Evolutionary conservation across 1,284 basidiomycete species (phyloP).

Genomic region (Xerocomus nothofagi): DNA sequence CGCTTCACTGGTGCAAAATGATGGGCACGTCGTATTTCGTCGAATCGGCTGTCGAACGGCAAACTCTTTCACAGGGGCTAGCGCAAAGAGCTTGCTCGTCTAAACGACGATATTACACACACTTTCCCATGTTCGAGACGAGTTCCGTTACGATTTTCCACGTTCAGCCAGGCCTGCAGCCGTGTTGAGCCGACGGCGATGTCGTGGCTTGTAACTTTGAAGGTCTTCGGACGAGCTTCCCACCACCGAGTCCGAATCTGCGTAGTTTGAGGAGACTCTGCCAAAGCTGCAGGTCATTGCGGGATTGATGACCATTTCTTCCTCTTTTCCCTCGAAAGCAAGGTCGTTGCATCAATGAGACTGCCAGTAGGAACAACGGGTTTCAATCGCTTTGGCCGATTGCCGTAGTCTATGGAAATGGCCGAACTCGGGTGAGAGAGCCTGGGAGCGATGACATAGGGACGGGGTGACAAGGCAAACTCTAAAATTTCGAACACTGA

Average conservation of each 20-base stretch:
- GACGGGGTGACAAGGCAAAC: conserved; percentile 16
- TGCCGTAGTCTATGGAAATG: conserved; percentile 9
- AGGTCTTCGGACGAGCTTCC: conserved; percentile 56
- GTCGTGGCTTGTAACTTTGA: conserved; percentile 42
- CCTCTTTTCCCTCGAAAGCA: conserved; percentile 26
- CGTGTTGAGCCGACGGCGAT: conserved; percentile 16
- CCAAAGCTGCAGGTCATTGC: conserved; percentile 66
- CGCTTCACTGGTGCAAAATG: conserved; percentile 19
- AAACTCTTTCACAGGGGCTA: conserved; percentile 29
- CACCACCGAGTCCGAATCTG: conserved; percentile 58
- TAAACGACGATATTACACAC: conserved; percentile 56
- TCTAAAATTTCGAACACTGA: background rate
- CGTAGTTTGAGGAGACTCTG: conserved; percentile 59
- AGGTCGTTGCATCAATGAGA: conserved; percentile 25
- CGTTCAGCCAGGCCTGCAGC: background rate
- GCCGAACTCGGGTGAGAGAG: conserved; percentile 12
- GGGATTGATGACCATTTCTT: conserved; percentile 55
- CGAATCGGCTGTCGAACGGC: conserved; percentile 49
- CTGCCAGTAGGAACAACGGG: conserved; percentile 14
- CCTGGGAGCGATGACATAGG: conserved; percentile 12
- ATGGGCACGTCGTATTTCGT: conserved; percentile 36
- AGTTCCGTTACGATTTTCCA: background rate
- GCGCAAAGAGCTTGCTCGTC: conserved; percentile 60
- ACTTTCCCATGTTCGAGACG: conserved; percentile 11
- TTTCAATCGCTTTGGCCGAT: conserved; percentile 5